A percentile compares a stretch with the other conserved stretches of the same genome.
Evolutionary conservation across 352 stramenopile species (phyloP).

Genomic region (Elongisporangium anandrum): DNA sequence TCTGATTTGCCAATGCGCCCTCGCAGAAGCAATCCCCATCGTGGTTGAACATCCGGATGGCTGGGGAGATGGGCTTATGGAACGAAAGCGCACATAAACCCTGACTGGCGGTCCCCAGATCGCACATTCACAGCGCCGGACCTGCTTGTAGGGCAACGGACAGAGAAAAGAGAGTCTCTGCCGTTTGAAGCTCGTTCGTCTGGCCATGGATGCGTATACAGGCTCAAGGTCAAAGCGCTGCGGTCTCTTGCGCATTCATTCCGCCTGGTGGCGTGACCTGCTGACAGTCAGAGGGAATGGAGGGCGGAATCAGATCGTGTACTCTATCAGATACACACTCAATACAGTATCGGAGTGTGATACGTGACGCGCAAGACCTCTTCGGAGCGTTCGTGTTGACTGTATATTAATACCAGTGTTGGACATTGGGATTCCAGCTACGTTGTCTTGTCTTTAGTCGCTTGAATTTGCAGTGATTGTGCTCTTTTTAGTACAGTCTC

Average conservation of each 20-base stretch:
- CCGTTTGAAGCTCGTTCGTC: not conserved
- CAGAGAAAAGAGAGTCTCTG: not conserved
- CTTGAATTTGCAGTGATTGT: not conserved
- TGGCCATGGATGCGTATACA: not conserved
- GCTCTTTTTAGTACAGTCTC: not conserved
- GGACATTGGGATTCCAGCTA: too few relatives aligned
- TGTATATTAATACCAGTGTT: too few relatives aligned
- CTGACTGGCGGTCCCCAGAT: not conserved
- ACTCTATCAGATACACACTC: not conserved
- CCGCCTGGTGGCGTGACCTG: not conserved
- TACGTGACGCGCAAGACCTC: not conserved
- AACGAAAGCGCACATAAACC: not conserved
- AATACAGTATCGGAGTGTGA: too few relatives aligned
- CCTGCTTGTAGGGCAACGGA: not conserved
- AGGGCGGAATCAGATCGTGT: not conserved
- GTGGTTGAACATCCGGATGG: not conserved
- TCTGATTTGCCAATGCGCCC: not conserved
- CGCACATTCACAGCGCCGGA: not conserved
- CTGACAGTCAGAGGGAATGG: not conserved
- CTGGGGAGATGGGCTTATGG: not conserved
- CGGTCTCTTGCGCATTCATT: not conserved
- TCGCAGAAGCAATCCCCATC: not conserved
- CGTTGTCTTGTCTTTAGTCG: not conserved
- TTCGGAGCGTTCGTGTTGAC: not conserved
- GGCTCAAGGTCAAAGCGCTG: not conserved